Base-by-base conservation (phyloP, 345 rosid genomes). In the Passiflora organensis region DNA sequence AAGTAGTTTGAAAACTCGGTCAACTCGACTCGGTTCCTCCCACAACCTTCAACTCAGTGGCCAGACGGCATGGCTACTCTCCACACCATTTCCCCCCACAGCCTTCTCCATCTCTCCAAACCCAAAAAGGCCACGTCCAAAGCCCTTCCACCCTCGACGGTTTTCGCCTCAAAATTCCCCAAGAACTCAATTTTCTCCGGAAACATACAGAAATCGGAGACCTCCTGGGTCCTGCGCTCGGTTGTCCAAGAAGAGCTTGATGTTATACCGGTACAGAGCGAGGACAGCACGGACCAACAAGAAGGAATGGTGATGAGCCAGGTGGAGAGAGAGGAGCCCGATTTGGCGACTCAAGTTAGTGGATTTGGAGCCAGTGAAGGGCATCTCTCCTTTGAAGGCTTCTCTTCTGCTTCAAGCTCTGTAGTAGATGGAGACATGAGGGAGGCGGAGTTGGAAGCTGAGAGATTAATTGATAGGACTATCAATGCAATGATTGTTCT, bases 401-500 rank as follows among this genome's bases (percentile, higher is more conserved):
- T 87, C 64, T 72, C 83, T 56, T 78, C 84, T 14, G 76, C 69
- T 61, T 60, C 86, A 10, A 49, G 64, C 19, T 51, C 64, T 18
- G 62, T 51, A 38, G 14, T 24, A 21, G 70, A 59, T 10, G 72
- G 43, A 13, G 76, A 58, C 38, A 64, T 50, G 9, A 63, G 50
- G 43, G 72, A 61, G 60, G 70, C 23, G 12, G 84, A 65, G 32
- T 43, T 45, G 64, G 84, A 72, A 14, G 72, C 63, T 63, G 82
- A 75, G 69, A 88, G 58, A 78, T 55, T 78, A 53, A 59, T 83
- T 3, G 91, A 86, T 79, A 70, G 94, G 72, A 73, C 58, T 45
- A 78, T 89, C 14, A 93, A 89, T 62, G 99, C 91, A 16, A 64
- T 76, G 46, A 76, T 93, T 43, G 99, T 83, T 69, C 65, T 93